Base-by-base conservation (phyloP, 257 asterid species). In the Avicennia marina region DNA sequence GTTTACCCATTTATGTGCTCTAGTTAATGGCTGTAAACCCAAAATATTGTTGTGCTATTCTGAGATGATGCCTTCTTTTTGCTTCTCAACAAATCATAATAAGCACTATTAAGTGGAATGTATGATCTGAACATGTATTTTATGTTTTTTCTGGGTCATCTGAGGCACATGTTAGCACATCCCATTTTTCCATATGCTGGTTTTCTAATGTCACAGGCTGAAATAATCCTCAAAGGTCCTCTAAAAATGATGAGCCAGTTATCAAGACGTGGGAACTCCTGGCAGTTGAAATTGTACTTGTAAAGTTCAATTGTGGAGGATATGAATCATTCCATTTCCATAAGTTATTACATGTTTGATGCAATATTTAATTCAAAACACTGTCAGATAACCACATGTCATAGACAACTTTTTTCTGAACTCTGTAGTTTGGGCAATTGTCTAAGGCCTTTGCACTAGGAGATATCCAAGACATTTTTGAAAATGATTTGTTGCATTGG, bases 11-110 rank as follows among this genome's bases (percentile, higher is more conserved):
- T 29, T 41, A n/a, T n/a, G n/a, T n/a, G n/a, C 46, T 26, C 56
- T 49, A 49, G 33, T 55, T 64, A 12, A 47, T 41, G 67, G 44
- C 61, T 49, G 58, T 52, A 41, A 41, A 68, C 32, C 41, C 58
- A 31, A 59, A 29, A 48, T 33, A 12, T n/a, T 62, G 49, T 27
- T 56, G n/a, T 62, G 53, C 33, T 13, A 29, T 38, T 29, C 31
- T 58, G 52, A 29, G 55, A 40, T 66, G 33, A 0, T 53, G 59
- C 33, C 55, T 33, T n/a, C n/a, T 39, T 41, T 36, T 63, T 56
- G 15, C 39, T 42, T 64, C 40, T 59, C 63, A 22, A 38, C 27
- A 29, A 56, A 48, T 27, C 31, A n/a, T 46, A 32, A 31, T 20
- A 38, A 33, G 51, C 44, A 46, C 51, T 27, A 16, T 40, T 64